phyloP scores from a whole-genome alignment of 805 yeast genomes.

The Kuraishia borneana region DNA sequence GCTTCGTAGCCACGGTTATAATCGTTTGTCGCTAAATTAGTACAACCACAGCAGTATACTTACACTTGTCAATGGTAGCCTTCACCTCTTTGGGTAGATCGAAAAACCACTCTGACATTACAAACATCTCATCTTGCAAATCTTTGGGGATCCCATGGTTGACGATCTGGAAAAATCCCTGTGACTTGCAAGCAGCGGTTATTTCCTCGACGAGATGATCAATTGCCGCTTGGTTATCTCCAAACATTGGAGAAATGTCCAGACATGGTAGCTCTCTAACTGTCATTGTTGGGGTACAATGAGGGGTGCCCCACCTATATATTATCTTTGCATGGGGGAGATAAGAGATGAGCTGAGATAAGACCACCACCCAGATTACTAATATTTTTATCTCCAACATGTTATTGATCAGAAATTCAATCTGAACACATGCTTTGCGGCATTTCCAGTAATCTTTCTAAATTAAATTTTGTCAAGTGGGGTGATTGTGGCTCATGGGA shows the following conservation, averaged over 20 bases:
- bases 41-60: conserved; percentile 3
- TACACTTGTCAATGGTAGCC: conserved; percentile 10
- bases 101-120: conserved; percentile 16
- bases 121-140: conserved; percentile 9
- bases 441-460: too few relatives aligned
- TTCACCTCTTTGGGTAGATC: conserved; percentile 11
- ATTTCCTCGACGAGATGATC: conserved; percentile 2
- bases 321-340: too few relatives aligned
- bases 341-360: too few relatives aligned
- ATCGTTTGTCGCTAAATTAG: conserved; percentile 7
- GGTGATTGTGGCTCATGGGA: too few relatives aligned
- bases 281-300: background rate
- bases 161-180: conserved; percentile 11
- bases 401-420: too few relatives aligned
- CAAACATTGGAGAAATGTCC: background rate
- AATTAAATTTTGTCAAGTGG: too few relatives aligned
- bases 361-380: too few relatives aligned
- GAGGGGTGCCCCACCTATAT: too few relatives aligned
- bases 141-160: conserved; percentile 10
- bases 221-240: background rate
- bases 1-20: conserved; percentile 16
- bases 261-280: background rate
- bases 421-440: too few relatives aligned
- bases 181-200: conserved; percentile 5
- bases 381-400: too few relatives aligned